Evolutionary conservation across 768 basidiomycete genomes (phyloP).

Genomic region (Leccinum barrowsii): DNA sequence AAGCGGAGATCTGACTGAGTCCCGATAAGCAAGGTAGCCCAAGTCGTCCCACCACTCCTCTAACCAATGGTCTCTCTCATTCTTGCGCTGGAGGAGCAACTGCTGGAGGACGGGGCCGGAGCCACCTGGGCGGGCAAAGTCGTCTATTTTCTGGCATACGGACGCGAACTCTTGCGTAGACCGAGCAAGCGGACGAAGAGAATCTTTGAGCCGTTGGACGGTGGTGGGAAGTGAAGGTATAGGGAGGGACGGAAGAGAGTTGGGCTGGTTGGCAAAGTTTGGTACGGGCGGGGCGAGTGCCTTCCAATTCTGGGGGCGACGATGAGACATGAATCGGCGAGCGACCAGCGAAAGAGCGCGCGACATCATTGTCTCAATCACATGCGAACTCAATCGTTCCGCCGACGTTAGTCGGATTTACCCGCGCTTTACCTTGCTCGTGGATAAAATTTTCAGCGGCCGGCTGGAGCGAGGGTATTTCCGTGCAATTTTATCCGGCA

Average conservation of each 20-base stretch:
- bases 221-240: conserved; percentile 68
- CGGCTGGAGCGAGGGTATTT: too few species aligned
- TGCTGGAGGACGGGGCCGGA: conserved; percentile 57
- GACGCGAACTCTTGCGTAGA: conserved; percentile 53
- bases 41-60: conserved; percentile 93
- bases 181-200: conserved; percentile 71
- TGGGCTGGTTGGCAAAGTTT: conserved; percentile 64
- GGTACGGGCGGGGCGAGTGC: conserved; percentile 56
- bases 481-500: too few species aligned
- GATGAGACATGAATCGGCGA: conserved; percentile 17
- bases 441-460: too few species aligned
- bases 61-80: conserved; percentile 72
- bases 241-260: conserved; percentile 64
- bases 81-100: conserved; percentile 53
- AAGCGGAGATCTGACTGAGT: conserved; percentile 52
- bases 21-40: conserved; percentile 81
- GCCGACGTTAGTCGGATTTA: background rate
- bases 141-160: conserved; percentile 61
- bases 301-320: conserved; percentile 67
- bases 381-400: background rate
- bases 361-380: conserved; percentile 9
- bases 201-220: conserved; percentile 62
- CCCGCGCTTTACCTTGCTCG: too few species aligned
- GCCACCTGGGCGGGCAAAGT: conserved; percentile 45
- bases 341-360: background rate